Base-by-base conservation (phyloP, 768 basidiomycete species). In the Flagelloscypha sp. region DNA sequence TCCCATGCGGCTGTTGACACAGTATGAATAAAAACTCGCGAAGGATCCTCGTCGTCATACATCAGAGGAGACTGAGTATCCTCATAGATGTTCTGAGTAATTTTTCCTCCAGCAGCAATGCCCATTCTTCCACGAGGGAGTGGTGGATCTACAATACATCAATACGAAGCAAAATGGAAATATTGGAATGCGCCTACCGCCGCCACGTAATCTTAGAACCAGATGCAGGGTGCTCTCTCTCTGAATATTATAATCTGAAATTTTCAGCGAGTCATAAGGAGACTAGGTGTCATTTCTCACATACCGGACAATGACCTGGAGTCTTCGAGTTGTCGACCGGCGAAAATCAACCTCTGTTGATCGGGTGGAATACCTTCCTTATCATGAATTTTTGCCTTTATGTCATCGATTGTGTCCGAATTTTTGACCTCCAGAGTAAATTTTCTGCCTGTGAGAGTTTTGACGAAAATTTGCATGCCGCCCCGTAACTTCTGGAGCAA, bases 251-350 rank as follows among this genome's bases (percentile, higher is more conserved):
- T 35, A 35, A 18, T 35, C 23, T 13, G 68, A 71, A 10, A 73
- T 63, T 3, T 75, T 76, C 34, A 73, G 70, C 15, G 73, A 75
- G 30, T 78, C 75, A 49, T 76, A 75, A 31, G 75, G 58, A 47
- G 75, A 74, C 60, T 78, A 77, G 4, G 72, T 74, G 34, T 72
- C 76, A 34, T 75, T 76, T 46, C 77, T 76, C 8, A 77, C 54
- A 12, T 75, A 40, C 68, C 67, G 19, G 68, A 71, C 9, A 73
- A 63, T 3, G 76, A 76, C 34, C 74, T 69, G 15, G 73, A 75
- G 30, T 78, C 75, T 49, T 76, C 76, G 32, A 76, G 58, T 47
- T 76, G 75, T 60, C 76, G 77, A 3, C 73, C 74, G 34, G 73
- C 76, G 33, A 76, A 76, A 46, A 77, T 76, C 8, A 77, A 54